A percentile compares a stretch with the other conserved stretches of the same genome.
Conservation (phyloP, 495 filamentous ascomycete species). For the Penicillium coprophilum region DNA sequence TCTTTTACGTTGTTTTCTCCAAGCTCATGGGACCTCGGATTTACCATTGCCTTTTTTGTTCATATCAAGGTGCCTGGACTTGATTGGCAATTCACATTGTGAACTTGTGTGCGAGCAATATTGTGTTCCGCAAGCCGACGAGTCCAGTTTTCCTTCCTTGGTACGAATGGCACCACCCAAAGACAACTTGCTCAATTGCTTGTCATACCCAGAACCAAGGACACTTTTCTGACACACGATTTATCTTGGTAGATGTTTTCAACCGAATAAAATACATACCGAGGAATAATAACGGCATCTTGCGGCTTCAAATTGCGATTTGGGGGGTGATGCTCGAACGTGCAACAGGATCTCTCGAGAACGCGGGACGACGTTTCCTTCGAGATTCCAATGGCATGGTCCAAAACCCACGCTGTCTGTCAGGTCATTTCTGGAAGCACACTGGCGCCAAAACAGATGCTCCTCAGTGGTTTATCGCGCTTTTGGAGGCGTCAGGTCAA, state of each 20-base stretch:
- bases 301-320: slow-evolving; percentile 46
- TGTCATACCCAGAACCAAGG: background rate
- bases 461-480: slow-evolving; percentile 43
- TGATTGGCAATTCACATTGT: background rate
- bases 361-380: slow-evolving; percentile 67
- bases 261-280: slow-evolving; percentile 33
- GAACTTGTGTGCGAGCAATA: background rate
- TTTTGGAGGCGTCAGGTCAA: slow-evolving; percentile 29
- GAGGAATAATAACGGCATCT: slow-evolving; percentile 23
- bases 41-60: slow-evolving; percentile 2
- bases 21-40: slow-evolving; percentile 3
- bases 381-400: slow-evolving; percentile 54
- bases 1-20: slow-evolving; percentile 20
- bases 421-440: slow-evolving; percentile 67
- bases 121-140: background rate
- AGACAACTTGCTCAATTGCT: background rate
- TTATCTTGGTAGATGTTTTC: slow-evolving; percentile 1
- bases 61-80: background rate
- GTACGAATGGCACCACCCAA: slow-evolving; percentile 12
- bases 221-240: slow-evolving; percentile 13
- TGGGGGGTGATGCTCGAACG: slow-evolving; percentile 78
- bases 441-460: slow-evolving; percentile 58
- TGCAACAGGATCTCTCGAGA: slow-evolving; percentile 73
- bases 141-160: background rate
- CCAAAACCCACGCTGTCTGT: slow-evolving; percentile 59